Evolutionary conservation across 768 basidiomycete genomes (phyloP).

Genomic region (Pulveroboletus sp.): DNA sequence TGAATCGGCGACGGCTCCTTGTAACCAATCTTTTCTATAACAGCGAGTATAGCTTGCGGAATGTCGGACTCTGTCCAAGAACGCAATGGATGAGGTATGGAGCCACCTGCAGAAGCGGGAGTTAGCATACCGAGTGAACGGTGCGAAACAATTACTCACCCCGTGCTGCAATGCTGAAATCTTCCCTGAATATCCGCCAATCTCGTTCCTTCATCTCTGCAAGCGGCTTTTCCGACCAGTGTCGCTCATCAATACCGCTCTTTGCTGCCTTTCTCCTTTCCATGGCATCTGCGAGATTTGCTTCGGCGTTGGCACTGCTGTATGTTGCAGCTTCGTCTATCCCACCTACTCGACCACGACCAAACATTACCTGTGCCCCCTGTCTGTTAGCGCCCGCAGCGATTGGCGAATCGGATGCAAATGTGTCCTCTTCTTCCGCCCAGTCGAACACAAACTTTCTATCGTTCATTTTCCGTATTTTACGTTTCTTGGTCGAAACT

Average conservation of each 20-base stretch:
- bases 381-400: slow-evolving; percentile 69
- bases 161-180: slow-evolving; percentile 92
- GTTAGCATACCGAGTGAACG: neutral
- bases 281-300: slow-evolving; percentile 72
- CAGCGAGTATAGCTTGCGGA: slow-evolving; percentile 69
- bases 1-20: slow-evolving; percentile 97
- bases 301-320: slow-evolving; percentile 37
- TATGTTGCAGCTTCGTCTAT: slow-evolving; percentile 66
- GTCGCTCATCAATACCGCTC: slow-evolving; percentile 84
- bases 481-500: slow-evolving; percentile 89
- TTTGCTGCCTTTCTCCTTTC: slow-evolving; percentile 81
- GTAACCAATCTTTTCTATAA: slow-evolving; percentile 91
- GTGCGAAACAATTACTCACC: slow-evolving; percentile 42
- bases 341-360: slow-evolving; percentile 76
- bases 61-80: slow-evolving; percentile 90
- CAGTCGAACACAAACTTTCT: slow-evolving; percentile 99
- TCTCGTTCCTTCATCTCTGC: slow-evolving; percentile 93
- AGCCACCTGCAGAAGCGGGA: slow-evolving; percentile 56
- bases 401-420: slow-evolving; percentile 69
- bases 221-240: slow-evolving; percentile 95
- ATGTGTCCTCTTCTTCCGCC: slow-evolving; percentile 95
- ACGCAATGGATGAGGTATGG: slow-evolving; percentile 89
- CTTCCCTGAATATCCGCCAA: slow-evolving; percentile 98
- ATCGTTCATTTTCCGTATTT: slow-evolving; percentile 91
- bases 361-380: slow-evolving; percentile 87